These are phyloP conservation scores for Colletotrichum sidae DNA, from an alignment of 2,329 filamentous ascomycete species.

Conservation along the genomic window DNA sequence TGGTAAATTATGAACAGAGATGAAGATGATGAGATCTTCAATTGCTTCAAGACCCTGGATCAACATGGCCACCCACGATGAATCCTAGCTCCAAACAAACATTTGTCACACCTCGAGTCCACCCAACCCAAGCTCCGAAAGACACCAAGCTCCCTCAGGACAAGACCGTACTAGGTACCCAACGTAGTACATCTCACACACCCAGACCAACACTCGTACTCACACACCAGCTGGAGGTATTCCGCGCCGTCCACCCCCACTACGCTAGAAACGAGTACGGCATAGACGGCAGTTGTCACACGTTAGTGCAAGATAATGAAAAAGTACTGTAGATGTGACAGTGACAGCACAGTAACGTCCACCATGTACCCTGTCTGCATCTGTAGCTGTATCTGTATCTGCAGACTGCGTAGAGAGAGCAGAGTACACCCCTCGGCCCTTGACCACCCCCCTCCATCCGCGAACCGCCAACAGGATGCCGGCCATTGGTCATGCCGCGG, in stretches of 20 bases:
- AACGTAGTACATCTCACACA: too few relatives aligned
- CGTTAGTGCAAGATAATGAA: slow-evolving; percentile 21
- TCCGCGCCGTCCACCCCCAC: slow-evolving; percentile 2
- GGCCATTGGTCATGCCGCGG: slow-evolving; percentile 32
- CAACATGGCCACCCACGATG: slow-evolving; percentile 7
- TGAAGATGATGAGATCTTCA: too few relatives aligned
- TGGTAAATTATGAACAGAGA: too few relatives aligned
- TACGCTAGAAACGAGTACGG: slow-evolving; percentile 10
- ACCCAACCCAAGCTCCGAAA: too few relatives aligned
- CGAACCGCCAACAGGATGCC: slow-evolving; percentile 31
- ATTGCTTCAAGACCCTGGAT: neutral
- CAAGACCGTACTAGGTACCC: too few relatives aligned
- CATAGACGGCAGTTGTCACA: slow-evolving; percentile 25
- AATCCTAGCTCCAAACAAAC: neutral
- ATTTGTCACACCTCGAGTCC: slow-evolving; percentile 17
- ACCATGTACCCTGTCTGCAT: slow-evolving; percentile 8
- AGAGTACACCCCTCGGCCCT: slow-evolving; percentile 8
- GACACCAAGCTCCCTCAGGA: too few relatives aligned
- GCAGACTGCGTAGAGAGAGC: too few relatives aligned
- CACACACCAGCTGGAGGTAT: too few relatives aligned
- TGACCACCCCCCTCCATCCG: neutral
- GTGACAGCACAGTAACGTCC: slow-evolving; percentile 24
- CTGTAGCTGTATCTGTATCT: too few relatives aligned
- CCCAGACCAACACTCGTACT: too few relatives aligned
- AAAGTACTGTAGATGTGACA: slow-evolving; percentile 12